Conservation (phyloP, 2,329 filamentous ascomycete genomes). For the Cladosporium austrohemisphaericum region DNA sequence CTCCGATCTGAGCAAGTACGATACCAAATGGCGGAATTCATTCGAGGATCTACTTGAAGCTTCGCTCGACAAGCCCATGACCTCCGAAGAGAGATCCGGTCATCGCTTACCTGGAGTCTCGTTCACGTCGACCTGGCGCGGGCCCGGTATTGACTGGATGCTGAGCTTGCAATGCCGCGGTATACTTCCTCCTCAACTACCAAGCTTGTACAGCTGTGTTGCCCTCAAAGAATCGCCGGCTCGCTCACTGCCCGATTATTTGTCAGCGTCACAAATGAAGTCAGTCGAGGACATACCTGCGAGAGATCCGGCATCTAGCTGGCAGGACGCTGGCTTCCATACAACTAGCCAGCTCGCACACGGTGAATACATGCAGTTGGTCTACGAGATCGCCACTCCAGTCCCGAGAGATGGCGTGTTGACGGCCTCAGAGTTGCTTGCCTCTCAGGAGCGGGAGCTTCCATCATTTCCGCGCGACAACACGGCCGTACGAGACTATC, state of each 20-base stretch:
- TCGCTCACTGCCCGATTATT: no score
- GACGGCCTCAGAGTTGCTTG: no score
- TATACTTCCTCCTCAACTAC: conserved; percentile 30
- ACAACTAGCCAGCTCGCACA: no score
- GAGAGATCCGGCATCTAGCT: no score
- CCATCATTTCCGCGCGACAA: no score
- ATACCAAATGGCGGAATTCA: conserved; percentile 52
- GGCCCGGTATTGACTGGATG: conserved; percentile 35
- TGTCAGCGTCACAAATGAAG: neutral
- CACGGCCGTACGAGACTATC: no score
- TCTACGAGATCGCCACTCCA: neutral
- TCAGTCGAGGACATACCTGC: no score
- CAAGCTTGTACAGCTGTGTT: neutral
- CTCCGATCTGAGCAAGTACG: conserved; percentile 30
- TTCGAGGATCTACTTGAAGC: conserved; percentile 57
- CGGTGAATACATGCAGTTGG: neutral
- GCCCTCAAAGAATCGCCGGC: no score
- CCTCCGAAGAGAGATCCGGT: conserved; percentile 21
- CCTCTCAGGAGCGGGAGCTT: no score
- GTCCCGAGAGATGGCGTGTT: neutral
- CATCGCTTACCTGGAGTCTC: conserved; percentile 18
- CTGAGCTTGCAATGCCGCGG: conserved; percentile 34
- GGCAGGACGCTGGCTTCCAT: neutral
- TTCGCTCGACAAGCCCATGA: conserved; percentile 33
- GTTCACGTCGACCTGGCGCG: conserved; percentile 25